Conservation (phyloP, 176 grass and related monocot genomes). For the Avena eriantha region DNA sequence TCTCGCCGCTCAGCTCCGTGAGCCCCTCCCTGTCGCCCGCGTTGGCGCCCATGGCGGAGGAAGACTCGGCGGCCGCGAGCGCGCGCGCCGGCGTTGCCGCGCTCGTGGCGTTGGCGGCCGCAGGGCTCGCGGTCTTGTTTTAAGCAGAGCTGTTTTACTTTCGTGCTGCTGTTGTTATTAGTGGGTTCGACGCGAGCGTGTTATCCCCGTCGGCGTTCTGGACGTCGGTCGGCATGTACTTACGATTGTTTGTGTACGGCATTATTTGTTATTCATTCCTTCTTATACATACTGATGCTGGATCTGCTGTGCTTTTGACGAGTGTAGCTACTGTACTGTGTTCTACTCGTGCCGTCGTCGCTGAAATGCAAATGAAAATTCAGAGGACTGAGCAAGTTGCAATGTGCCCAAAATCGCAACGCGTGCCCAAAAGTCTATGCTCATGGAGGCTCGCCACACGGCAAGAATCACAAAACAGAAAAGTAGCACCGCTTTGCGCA, state of each 20-base stretch:
- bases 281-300: neutral
- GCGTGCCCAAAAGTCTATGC: neutral
- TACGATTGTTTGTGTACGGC: slow-evolving; percentile 48
- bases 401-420: neutral
- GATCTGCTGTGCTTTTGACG: neutral
- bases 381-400: neutral
- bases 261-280: slow-evolving; percentile 43
- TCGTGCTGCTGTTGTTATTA: neutral
- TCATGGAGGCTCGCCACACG: neutral
- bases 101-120: slow-evolving; percentile 41
- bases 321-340: no score
- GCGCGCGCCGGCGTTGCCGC: slow-evolving; percentile 19
- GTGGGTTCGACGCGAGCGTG: neutral
- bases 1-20: slow-evolving; percentile 27
- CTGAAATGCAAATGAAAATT: neutral
- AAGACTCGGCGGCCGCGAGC: slow-evolving; percentile 20
- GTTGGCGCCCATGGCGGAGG: slow-evolving; percentile 29
- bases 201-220: neutral
- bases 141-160: slow-evolving; percentile 41
- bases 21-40: slow-evolving; percentile 28
- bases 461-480: neutral
- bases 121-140: slow-evolving; percentile 48
- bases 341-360: no score
- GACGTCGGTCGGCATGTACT: neutral
- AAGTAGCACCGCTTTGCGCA: neutral